Base-by-base conservation (phyloP, 1,284 basidiomycete genomes). In the Trichosporon inkin region DNA sequence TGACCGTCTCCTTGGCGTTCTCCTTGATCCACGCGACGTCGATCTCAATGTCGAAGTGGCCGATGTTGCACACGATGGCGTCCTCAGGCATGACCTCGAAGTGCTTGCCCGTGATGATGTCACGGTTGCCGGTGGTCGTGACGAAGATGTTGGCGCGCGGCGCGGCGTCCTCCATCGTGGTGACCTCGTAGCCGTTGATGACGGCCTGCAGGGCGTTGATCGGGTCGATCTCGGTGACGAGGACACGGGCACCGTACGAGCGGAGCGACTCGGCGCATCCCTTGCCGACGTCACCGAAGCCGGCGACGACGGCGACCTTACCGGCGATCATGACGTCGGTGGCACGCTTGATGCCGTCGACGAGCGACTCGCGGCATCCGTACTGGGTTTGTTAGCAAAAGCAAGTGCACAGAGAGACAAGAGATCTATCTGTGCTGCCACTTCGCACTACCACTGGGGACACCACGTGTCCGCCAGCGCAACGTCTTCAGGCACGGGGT, bases 281-380 rank as follows among this genome's bases (percentile, higher is more conserved):
- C 82, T 99, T 99, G 71, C 95, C 95, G 73, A 99, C 95, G 76
- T 99, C 95, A 83, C 95, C 95, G 80, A 90, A 99, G 65, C 95
- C 95, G 71, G 95, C 95, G 71, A 99, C 95, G 68, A 99, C 90
- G 63, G 94, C 94, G 69, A 98, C 92, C 83, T 99, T 99, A 63
- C 95, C 95, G 72, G 96, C 96, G 78, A 99, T 87, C 95, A 99
- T 99, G 79, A 99, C 92, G 80, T 99, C 95, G 71, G 95, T 99
- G 64, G 95, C 95, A 78, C 95, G 92, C 86, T 99, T 99, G 84
- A 99, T 98, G 77, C 95, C 95, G 79, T 99, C 95, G 69, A 99
- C 96, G 69, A 99, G 90, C 55, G 95, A 99, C 82, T 99, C 96
- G 75, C 96, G 91, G 84, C 95, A 99, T 67, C 93, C 93, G 79